Evolutionary conservation across 148 eudicot species (phyloP).

Genomic region (Vaccinium macrocarpon): DNA sequence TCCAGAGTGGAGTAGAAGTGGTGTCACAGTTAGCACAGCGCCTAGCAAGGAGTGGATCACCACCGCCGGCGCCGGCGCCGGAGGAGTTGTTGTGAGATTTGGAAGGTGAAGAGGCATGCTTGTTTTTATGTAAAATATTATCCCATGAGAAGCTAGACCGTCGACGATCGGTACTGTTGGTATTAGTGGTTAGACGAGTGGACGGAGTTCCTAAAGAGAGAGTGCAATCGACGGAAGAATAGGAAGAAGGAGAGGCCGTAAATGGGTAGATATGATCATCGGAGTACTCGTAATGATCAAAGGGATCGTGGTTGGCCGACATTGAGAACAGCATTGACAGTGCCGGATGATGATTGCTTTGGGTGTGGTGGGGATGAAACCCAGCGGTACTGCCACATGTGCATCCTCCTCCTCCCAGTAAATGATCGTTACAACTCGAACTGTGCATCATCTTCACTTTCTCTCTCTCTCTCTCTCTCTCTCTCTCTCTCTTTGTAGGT

Average conservation of each 20-base stretch:
- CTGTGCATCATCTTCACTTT: slow-evolving; percentile 26
- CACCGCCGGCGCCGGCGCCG: slow-evolving; percentile 19
- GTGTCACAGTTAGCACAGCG: slow-evolving; percentile 97
- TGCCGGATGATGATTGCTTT: slow-evolving; percentile 21
- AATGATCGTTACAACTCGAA: slow-evolving; percentile 17
- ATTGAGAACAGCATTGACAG: slow-evolving; percentile 41
- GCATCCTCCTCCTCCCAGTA: slow-evolving; percentile 50
- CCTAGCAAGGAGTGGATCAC: slow-evolving; percentile 64
- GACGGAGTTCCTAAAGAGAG: slow-evolving; percentile 90
- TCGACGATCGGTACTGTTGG: slow-evolving; percentile 3
- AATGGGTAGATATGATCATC: slow-evolving; percentile 27
- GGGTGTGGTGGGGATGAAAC: slow-evolving; percentile 15
- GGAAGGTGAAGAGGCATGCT: slow-evolving; percentile 15
- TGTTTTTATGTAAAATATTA: slow-evolving; percentile 51
- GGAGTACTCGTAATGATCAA: slow-evolving; percentile 12
- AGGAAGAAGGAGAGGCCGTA: slow-evolving; percentile 27
- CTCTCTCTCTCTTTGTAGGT: not conserved
- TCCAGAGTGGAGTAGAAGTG: slow-evolving; percentile 97
- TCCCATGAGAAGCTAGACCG: slow-evolving; percentile 59
- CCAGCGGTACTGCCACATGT: slow-evolving; percentile 28
- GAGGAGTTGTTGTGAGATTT: slow-evolving; percentile 23
- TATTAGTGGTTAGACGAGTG: slow-evolving; percentile 37
- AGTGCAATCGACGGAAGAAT: slow-evolving; percentile 80
- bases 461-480: not conserved
- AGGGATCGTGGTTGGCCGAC: slow-evolving; percentile 20